These are phyloP conservation scores for Fusarium temperatum DNA, from an alignment of 2,329 filamentous ascomycete species.

Conservation along the genomic window DNA sequence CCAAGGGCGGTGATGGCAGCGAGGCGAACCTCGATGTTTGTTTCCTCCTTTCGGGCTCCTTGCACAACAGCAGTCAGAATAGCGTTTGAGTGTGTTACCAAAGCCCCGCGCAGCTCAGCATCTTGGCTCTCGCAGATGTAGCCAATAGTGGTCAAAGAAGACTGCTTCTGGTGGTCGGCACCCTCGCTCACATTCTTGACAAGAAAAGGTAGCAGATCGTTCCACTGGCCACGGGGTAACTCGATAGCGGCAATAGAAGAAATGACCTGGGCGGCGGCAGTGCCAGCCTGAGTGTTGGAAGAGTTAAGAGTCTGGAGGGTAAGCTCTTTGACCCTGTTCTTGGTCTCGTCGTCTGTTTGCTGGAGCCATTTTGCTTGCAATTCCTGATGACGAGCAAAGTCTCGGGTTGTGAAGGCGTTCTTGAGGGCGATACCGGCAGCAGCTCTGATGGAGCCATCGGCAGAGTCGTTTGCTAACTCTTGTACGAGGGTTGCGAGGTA, in stretches of 20 bases:
- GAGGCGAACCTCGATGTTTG: conserved; percentile 87
- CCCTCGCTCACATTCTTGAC: conserved; percentile 94
- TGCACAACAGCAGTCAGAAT: conserved; percentile 98
- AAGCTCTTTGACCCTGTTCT: conserved; percentile 86
- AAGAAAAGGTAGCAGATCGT: conserved; percentile 85
- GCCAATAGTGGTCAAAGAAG: conserved; percentile 94
- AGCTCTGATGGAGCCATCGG: conserved; percentile 84
- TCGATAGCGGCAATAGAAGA: conserved; percentile 95
- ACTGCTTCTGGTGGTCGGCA: conserved; percentile 88
- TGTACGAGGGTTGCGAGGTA: conserved; percentile 93
- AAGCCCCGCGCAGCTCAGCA: conserved; percentile 79
- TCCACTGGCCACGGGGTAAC: conserved; percentile 92
- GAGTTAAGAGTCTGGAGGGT: conserved; percentile 89
- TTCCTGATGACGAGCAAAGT: conserved; percentile 85
- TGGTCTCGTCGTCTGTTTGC: conserved; percentile 82
- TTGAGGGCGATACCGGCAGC: conserved; percentile 97
- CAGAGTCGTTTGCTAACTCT: conserved; percentile 91
- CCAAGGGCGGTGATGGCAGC: conserved; percentile 94
- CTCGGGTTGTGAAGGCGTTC: conserved; percentile 96
- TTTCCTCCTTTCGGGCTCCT: conserved; percentile 95
- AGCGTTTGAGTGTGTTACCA: conserved; percentile 91
- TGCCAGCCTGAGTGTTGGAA: conserved; percentile 81
- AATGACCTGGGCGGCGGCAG: conserved; percentile 93
- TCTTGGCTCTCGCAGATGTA: conserved; percentile 99
- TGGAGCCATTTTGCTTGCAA: conserved; percentile 94